Evolutionary conservation across 2,329 filamentous ascomycete species (phyloP).

Genomic region (Macroventuria anomochaeta): DNA sequence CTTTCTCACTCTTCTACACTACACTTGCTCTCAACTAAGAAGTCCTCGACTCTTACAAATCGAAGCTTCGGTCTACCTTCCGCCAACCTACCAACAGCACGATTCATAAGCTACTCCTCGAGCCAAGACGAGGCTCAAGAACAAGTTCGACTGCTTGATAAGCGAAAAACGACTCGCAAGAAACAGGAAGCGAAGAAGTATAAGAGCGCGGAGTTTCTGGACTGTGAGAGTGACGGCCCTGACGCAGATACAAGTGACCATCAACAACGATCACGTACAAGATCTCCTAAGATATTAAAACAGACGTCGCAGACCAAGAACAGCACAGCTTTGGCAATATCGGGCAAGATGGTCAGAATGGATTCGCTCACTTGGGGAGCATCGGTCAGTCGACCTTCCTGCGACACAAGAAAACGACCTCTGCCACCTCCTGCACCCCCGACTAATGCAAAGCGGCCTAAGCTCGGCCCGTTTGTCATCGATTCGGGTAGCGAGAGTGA

Average conservation of each 20-base stretch:
- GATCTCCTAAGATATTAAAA: background rate
- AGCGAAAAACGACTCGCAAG: background rate
- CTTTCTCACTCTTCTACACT: background rate
- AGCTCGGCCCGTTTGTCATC: background rate
- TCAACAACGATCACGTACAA: background rate
- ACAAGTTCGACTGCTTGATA: background rate
- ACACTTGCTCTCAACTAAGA: background rate
- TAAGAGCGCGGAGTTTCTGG: background rate
- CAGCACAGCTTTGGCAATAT: background rate
- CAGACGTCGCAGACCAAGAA: background rate
- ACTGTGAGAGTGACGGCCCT: background rate
- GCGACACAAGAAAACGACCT: background rate
- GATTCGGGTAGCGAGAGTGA: background rate
- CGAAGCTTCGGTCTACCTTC: too few species aligned
- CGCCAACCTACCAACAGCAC: background rate
- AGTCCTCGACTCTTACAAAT: too few species aligned
- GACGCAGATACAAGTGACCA: background rate
- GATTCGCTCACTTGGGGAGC: background rate
- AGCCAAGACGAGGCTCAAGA: background rate
- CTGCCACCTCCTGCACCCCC: background rate
- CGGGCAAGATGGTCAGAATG: background rate
- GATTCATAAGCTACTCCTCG: background rate
- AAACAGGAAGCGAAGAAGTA: background rate
- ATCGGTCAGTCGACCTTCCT: background rate
- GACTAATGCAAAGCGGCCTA: background rate